Conservation (phyloP, 768 basidiomycete species). For the Boletus rufocinnamomeus region DNA sequence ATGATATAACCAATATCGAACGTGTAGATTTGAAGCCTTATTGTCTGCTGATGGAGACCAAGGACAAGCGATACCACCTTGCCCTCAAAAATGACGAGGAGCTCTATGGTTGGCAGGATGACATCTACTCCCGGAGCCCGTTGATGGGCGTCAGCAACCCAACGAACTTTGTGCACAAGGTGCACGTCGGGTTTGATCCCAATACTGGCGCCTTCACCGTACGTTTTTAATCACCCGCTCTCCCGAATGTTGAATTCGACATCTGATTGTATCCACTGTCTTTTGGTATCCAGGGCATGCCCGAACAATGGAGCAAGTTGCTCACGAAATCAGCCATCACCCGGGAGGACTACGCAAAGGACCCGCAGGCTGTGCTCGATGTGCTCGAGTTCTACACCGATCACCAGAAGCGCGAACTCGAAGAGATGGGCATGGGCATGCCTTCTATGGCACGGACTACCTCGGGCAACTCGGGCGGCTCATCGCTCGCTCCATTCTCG, state of each 20-base stretch:
- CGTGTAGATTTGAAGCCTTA: constrained; percentile 94
- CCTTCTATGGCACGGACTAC: constrained; percentile 26
- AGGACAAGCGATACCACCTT: constrained; percentile 78
- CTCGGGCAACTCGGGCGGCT: constrained; percentile 19
- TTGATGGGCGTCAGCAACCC: constrained; percentile 93
- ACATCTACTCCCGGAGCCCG: constrained; percentile 90
- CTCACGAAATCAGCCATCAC: constrained; percentile 97
- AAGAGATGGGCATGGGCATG: constrained; percentile 52
- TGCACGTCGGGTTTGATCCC: constrained; percentile 97
- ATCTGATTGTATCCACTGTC: background rate
- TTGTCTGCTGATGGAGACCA: constrained; percentile 84
- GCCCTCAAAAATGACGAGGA: constrained; percentile 93
- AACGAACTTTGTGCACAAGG: constrained; percentile 98
- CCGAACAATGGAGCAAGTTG: constrained; percentile 97
- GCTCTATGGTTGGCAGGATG: constrained; percentile 98
- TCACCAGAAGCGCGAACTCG: constrained; percentile 92
- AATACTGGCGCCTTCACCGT: constrained; percentile 93
- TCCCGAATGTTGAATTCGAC: background rate
- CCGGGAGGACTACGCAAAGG: constrained; percentile 94
- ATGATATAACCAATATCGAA: constrained; percentile 85
- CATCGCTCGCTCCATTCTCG: constrained; percentile 40
- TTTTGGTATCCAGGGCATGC: constrained; percentile 68
- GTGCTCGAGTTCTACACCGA: constrained; percentile 99
- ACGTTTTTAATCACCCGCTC: constrained; percentile 33
- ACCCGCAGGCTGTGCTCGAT: constrained; percentile 96